Evolutionary conservation across 495 filamentous ascomycete species (phyloP).

Genomic region (Corynascus novoguineensis): DNA sequence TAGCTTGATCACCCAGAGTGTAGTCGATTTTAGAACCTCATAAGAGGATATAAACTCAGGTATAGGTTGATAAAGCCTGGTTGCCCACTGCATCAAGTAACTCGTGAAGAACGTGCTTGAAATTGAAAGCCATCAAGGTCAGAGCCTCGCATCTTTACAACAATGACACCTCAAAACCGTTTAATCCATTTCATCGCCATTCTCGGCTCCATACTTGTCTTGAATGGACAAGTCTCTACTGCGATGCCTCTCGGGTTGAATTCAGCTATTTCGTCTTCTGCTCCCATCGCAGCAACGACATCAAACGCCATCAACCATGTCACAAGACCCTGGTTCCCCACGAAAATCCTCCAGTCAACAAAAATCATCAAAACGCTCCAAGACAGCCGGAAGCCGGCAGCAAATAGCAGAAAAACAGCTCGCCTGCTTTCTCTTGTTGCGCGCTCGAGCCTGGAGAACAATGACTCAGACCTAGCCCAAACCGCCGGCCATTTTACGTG

Average conservation of each 20-base stretch:
- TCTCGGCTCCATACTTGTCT: neutral
- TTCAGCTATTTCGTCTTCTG: no score
- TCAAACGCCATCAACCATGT: neutral
- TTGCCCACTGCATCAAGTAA: no score
- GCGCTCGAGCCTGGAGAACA: neutral
- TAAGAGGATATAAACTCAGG: no score
- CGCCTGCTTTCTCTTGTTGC: neutral
- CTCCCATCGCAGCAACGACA: neutral
- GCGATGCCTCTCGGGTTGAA: neutral
- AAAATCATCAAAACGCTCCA: neutral
- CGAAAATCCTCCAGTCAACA: neutral
- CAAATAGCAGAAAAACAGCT: neutral
- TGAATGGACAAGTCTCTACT: neutral
- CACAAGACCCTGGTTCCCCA: neutral
- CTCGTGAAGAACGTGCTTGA: neutral
- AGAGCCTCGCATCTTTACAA: no score
- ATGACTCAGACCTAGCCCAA: neutral
- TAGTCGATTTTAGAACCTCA: neutral
- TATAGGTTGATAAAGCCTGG: neutral
- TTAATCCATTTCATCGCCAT: neutral
- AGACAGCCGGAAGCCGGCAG: neutral
- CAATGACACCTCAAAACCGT: neutral
- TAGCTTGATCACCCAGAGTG: no score
- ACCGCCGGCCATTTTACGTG: neutral
- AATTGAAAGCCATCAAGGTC: neutral